Evolutionary conservation across 1,284 basidiomycete species (phyloP), one percentile per base, ranked within the genome.

Genomic region (Ustanciosporium gigantosporum): DNA sequence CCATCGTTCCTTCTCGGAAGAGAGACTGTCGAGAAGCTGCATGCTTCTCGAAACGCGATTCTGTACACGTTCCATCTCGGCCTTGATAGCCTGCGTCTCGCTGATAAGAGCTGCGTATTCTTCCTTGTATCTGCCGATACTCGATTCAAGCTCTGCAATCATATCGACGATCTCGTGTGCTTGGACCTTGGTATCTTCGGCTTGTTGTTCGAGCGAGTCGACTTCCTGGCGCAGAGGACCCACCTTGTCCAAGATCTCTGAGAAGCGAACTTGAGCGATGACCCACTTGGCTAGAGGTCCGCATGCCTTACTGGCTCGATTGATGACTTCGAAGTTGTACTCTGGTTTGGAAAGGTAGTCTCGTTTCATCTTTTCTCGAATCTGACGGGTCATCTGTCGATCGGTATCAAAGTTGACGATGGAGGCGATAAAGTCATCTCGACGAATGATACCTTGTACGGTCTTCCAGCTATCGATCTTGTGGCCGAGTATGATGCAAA

Each of bases 231-330:
- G 89, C 20, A 99, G 83, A 11, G 95, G 95, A 49, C 95, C 95
- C 21, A 99, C 92, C 79, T 89, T 91, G 82, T 99, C 95, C 40
- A 99, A 82, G 71, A 99, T 99, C 79, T 95, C 91, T 5, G 95
- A 97, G 83, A 91, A 99, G 31, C 86, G 86, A 36, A 98, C 92
- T 80, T 99, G 96, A 2, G 95, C 95, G 48, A 98, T 86, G 7
- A 88, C 93, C 95, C 95, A 97, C 78, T 96, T 95, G 61, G 95
- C 94, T 29, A 99, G 85, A 17, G 95, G 96, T 35, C 95, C 95
- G 78, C 95, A 98, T 21, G 96, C 96, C 81, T 88, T 91, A 81
- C 90, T 93, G 20, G 95, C 95, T 50, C 89, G 88, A 74, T 98
- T 88, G 44, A 99, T 93, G 7, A 84, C 89, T 77, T 97, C 95